Conservation (phyloP, 441 rosid species). For the Gossypium schwendimanii region DNA sequence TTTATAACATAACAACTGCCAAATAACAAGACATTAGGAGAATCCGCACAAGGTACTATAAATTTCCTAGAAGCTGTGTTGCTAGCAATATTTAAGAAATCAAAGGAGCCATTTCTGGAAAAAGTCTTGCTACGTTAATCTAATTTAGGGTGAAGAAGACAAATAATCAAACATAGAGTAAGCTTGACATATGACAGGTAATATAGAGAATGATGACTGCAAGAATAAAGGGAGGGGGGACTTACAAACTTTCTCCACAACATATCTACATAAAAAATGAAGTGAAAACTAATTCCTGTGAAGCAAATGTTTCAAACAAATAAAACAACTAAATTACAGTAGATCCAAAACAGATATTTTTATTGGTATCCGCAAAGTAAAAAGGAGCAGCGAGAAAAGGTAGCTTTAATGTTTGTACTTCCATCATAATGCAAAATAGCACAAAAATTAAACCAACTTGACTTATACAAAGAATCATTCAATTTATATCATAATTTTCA, state of each 20-base stretch:
- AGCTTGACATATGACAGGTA: not conserved
- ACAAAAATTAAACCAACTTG: not conserved
- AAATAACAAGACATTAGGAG: not conserved
- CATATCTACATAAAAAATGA: not conserved
- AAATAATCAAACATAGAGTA: not conserved
- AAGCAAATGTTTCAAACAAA: not conserved
- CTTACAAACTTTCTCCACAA: not conserved
- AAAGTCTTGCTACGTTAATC: not conserved
- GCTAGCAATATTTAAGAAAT: not conserved
- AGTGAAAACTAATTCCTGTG: not conserved
- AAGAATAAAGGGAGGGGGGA: not conserved
- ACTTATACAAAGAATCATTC: not conserved
- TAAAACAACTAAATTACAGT: not conserved
- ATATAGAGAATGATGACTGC: not conserved
- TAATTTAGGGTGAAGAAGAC: not conserved
- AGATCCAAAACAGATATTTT: not conserved
- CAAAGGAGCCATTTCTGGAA: not conserved
- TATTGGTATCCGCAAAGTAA: not conserved
- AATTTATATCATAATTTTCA: not conserved
- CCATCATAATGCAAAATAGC: not conserved
- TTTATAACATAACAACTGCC: not conserved
- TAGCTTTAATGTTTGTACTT: not conserved
- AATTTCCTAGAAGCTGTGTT: not conserved
- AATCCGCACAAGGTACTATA: not conserved
- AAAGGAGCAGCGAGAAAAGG: not conserved